Percentiles rank a stretch among this genome's conserved stretches.
These are phyloP conservation scores for Globisporangium uncinulatum DNA, from an alignment of 352 stramenopile species.

Conservation along the genomic window DNA sequence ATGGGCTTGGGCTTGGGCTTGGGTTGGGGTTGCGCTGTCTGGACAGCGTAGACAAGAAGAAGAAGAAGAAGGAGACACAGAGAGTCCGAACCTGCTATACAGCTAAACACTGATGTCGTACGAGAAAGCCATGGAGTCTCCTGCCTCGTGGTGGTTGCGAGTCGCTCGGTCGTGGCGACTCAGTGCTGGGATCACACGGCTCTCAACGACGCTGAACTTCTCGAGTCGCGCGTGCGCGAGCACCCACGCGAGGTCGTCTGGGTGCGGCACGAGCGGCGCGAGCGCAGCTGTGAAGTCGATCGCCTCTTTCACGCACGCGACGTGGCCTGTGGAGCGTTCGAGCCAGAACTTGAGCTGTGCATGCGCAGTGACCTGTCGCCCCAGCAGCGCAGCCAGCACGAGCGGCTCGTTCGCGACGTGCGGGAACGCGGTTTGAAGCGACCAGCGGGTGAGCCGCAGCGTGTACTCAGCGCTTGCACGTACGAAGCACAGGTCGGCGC, in stretches of 20 bases:
- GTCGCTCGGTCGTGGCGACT: background rate
- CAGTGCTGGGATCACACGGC: background rate
- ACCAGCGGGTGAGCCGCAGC: constrained; percentile 11
- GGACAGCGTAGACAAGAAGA: too few relatives aligned
- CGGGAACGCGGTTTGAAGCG: constrained; percentile 12
- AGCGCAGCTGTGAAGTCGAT: constrained; percentile 14
- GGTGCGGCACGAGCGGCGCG: constrained; percentile 6
- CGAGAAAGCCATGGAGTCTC: background rate
- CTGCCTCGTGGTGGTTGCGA: background rate
- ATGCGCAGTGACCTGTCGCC: constrained; percentile 3
- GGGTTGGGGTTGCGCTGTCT: too few relatives aligned
- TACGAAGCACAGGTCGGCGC: constrained; percentile 7
- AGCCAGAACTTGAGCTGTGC: constrained; percentile 11
- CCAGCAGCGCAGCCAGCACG: constrained; percentile 6
- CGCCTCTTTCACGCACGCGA: constrained; percentile 10
- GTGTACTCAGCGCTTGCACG: constrained; percentile 13
- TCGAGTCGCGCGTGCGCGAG: constrained; percentile 4
- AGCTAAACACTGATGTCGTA: constrained; percentile 1
- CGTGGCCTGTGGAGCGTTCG: constrained; percentile 2
- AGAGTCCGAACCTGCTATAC: too few relatives aligned
- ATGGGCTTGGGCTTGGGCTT: too few relatives aligned
- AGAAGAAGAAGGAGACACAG: too few relatives aligned
- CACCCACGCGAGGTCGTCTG: constrained; percentile 9
- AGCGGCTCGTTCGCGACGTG: constrained; percentile 5
- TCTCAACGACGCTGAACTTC: constrained; percentile 7